Conservation (phyloP, 164 flowering plant genomes). For the Tetracentron sinense region DNA sequence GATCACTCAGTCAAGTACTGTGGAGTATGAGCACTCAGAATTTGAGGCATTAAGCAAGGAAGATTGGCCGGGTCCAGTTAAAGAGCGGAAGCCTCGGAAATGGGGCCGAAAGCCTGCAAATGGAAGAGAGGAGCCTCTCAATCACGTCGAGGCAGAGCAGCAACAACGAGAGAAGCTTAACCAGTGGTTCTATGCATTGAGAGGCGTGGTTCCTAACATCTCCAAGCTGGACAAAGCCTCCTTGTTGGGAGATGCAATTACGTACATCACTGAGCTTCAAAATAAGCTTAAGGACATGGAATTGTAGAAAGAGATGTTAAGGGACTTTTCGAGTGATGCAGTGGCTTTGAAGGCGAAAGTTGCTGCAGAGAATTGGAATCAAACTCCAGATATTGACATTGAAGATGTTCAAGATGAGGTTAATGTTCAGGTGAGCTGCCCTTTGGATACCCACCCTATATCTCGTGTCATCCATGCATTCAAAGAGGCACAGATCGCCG, state of each 20-base stretch:
- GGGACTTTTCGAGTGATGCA: conserved; percentile 36
- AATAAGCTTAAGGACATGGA: background rate
- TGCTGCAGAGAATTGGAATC: conserved; percentile 21
- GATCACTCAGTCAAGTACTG: conserved; percentile 27
- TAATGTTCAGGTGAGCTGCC: conserved; percentile 61
- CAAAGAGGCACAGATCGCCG: conserved; percentile 49
- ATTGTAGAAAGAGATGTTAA: conserved; percentile 30
- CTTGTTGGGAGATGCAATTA: conserved; percentile 12
- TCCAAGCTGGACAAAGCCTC: conserved; percentile 24
- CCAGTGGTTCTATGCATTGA: conserved; percentile 15
- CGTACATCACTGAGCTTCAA: conserved; percentile 10
- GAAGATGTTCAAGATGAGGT: conserved; percentile 54
- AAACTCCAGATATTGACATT: conserved; percentile 45
- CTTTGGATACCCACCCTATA: conserved; percentile 68
- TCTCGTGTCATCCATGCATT: conserved; percentile 67
- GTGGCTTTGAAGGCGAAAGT: conserved; percentile 25
- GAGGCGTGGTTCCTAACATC: conserved; percentile 15
- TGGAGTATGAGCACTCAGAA: conserved; percentile 76
- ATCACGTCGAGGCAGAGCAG: conserved; percentile 22
- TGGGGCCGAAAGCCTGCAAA: conserved; percentile 1
- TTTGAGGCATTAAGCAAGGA: conserved; percentile 65
- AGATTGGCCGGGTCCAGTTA: conserved; percentile 37
- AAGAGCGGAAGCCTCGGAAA: background rate
- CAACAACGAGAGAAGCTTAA: conserved; percentile 22
- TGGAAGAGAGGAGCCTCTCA: background rate